Base-by-base conservation (phyloP, 2,329 filamentous ascomycete species). In the Grosmannia clavigera region DNA sequence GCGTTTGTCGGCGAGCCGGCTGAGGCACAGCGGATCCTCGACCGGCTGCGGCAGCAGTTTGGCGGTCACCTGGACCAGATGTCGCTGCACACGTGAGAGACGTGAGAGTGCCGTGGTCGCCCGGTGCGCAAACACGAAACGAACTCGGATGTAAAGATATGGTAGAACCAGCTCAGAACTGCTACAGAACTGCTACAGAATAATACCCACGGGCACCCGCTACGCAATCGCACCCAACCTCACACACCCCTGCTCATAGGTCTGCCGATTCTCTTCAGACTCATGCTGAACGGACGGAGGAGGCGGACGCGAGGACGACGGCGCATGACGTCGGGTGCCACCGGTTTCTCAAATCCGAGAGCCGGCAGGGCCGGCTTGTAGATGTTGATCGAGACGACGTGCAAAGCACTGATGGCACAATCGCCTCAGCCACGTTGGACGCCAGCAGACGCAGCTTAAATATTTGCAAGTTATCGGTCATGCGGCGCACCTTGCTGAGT, bases 321-420 rank as follows among this genome's bases (percentile, higher is more conserved):
- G 64, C 80, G 76, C 82, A 95, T 90, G 63, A 95, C 85, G 68
- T 92, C 87, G 2, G 82, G 79, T 0, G 85, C 82, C 0, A 89
- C 88, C 53, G 79, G 75, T 71, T 95, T 90, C 65, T 90, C 90
- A 1, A 96, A 81, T 52, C 90, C 91, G 75, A 96, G 94, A 61
- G 92, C 91, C 1, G 90, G 90, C 71, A 94, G 84, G 1, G 86
- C 88, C 50, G 88, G 92, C 0, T 91, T 96, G 60, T 94, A 81
- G 87, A 95, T 92, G 72, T 95, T 95, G 71, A 96, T 90, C 90
- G 90, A 96, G 61, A 96, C 81, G 64, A 95, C 92, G 67, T 95
- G 86, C 12, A 95, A 83, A 0, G 91, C 90, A 0, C 88, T 84
- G 53, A 95, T 82, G 5, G 78, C 1, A 90, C 85, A 63, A 88